Percentiles rank a stretch among this genome's conserved stretches.
These are phyloP conservation scores for Bisporella sp. DNA, from an alignment of 2,329 filamentous ascomycete species.

Conservation along the genomic window DNA sequence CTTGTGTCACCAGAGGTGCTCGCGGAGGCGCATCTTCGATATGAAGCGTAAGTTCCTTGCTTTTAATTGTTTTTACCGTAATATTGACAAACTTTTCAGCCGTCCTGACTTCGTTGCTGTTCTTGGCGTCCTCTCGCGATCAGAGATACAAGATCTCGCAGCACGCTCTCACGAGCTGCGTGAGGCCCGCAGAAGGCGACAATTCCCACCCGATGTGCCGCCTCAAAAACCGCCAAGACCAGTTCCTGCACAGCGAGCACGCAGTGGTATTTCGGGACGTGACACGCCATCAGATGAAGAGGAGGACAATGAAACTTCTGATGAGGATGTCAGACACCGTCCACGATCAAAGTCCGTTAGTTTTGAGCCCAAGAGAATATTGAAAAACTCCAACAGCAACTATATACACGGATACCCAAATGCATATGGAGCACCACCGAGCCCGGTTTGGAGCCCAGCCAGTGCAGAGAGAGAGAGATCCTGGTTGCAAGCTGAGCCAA, in stretches of 20 bases:
- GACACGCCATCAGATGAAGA: constrained; percentile 10
- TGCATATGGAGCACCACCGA: constrained; percentile 15
- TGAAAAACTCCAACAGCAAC: background rate
- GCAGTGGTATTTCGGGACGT: constrained; percentile 2
- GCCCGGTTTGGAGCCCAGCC: constrained; percentile 2
- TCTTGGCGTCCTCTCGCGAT: constrained; percentile 45
- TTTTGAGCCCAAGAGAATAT: background rate
- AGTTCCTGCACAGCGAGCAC: background rate
- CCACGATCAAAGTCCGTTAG: constrained; percentile 4
- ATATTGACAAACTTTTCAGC: constrained; percentile 10
- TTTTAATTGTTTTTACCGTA: background rate
- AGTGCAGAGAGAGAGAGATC: background rate
- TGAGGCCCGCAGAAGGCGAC: constrained; percentile 14
- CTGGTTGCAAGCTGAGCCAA: background rate
- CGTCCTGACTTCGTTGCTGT: constrained; percentile 54
- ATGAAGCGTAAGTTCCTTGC: constrained; percentile 39
- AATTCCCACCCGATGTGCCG: constrained; percentile 1
- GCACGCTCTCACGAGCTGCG: constrained; percentile 33
- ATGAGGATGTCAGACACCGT: background rate
- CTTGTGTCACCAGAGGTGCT: constrained; percentile 53
- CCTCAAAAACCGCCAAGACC: constrained; percentile 8
- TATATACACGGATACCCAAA: constrained; percentile 16
- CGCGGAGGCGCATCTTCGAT: constrained; percentile 46
- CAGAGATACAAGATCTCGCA: constrained; percentile 46
- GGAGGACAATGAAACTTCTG: background rate